Evolutionary conservation across 768 basidiomycete genomes (phyloP), one percentile per base, ranked within the genome.

Genomic region (Kwoniella pini): DNA sequence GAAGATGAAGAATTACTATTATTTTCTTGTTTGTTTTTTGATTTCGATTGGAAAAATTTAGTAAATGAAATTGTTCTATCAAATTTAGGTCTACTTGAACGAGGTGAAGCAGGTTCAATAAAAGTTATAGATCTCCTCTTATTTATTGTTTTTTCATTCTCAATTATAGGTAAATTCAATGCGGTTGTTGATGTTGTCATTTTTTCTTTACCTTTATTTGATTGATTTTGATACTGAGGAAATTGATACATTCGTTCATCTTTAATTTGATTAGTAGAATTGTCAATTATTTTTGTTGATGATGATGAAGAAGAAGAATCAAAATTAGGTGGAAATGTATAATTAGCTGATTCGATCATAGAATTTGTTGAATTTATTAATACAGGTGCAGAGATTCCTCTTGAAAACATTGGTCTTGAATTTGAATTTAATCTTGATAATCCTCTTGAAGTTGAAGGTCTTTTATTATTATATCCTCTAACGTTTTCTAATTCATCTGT

Each of bases 111-210:
- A 15, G 31, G 45, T 4, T 61, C 59, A 11, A 53, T 31, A 30
- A 61, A 54, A 17, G 59, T 61, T 3, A 61, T 50, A 3, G 59
- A 61, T 15, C 39, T 26, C 28, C 52, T 24, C 38, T 61, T 54
- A 1, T 13, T 44, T 30, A 57, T 42, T 42, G 11, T 19, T 10
- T 42, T 42, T 42, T 6, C 40, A 19, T 42, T 42, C 6, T 10
- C 40, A 12, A 19, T n/a, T n/a, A n/a, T n/a, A n/a, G n/a, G n/a
- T n/a, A n/a, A n/a, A n/a, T n/a, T n/a, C n/a, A n/a, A n/a, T n/a
- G n/a, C n/a, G n/a, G n/a, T n/a, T n/a, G n/a, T n/a, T n/a, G n/a
- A n/a, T n/a, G n/a, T n/a, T n/a, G 27, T 27, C 19, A 17, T 4
- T 48, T 27, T 21, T 15, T 24, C 24, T 48, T 48, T 48, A 48